A percentile compares a stretch with the other conserved stretches of the same genome.
Conservation (phyloP, 164 flowering plant genomes). For the Vitis vinifera region ASM3070453v1 NC_081823.1:3685001-3685500, state of each 20-base stretch:
- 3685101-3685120: too few relatives aligned
- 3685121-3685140: too few relatives aligned
- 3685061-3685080: too few relatives aligned
- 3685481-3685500: neutral
- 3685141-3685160: too few relatives aligned
- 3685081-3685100: too few relatives aligned
- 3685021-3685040: too few relatives aligned
- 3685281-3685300: constrained; percentile 80
- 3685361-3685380: neutral
- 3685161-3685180: too few relatives aligned
- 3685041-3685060: too few relatives aligned
- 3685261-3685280: constrained; percentile 77
- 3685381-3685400: constrained; percentile 49
- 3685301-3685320: constrained; percentile 91
- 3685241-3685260: constrained; percentile 67
- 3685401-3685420: constrained; percentile 95
- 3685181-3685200: too few relatives aligned
- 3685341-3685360: neutral
- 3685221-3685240: neutral
- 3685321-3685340: constrained; percentile 22
- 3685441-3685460: constrained; percentile 49
- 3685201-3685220: neutral
- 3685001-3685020: too few relatives aligned
- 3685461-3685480: neutral
- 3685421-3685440: constrained; percentile 88